Base-by-base conservation (phyloP, 352 stramenopile genomes). In the Pythium monospermum region DNA sequence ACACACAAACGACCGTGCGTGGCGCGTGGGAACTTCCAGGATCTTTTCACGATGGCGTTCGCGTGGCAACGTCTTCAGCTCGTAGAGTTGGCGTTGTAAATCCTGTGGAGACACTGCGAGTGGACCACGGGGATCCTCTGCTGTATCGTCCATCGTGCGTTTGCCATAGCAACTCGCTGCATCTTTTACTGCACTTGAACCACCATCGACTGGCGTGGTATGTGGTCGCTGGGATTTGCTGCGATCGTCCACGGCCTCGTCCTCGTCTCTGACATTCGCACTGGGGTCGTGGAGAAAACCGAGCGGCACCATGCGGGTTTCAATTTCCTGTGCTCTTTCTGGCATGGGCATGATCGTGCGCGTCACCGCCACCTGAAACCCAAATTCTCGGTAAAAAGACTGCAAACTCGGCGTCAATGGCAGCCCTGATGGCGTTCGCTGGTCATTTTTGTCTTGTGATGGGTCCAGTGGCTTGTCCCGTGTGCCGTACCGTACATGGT, bases 51-150 rank as follows among this genome's bases (percentile, higher is more conserved):
- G 64, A 28, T 61, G 40, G 16, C 59, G 60, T 15, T 83, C 69
- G 40, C 57, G 57, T 25, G 76, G 73, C 25, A 85, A 61, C 8
- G 71, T 73, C 71, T 87, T 87, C 1, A 87, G 61, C 38, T 85
- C 71, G 43, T 87, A 87, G 42, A 84, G 71, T n/a, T 83, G 61
- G 7, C 57, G 62, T 50, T 81, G 68, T 6, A 85, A 50, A 49
- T 84, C 68, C 45, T 82, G 76, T 2, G 36, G 27, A 0, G 54
- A 37, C 10, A 57, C 13, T 12, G 38, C 33, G 18, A 42, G 25
- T n/a, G n/a, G n/a, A n/a, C n/a, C n/a, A n/a, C n/a, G n/a, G n/a
- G n/a, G n/a, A n/a, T n/a, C n/a, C n/a, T n/a, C n/a, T n/a, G n/a
- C n/a, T n/a, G n/a, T n/a, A 19, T 56, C 53, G 19, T 61, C 53